Evolutionary conservation across 2,329 filamentous ascomycete genomes (phyloP), one percentile per base, ranked within the genome.

Genomic region (Mycosphaerella arachidis): DNA sequence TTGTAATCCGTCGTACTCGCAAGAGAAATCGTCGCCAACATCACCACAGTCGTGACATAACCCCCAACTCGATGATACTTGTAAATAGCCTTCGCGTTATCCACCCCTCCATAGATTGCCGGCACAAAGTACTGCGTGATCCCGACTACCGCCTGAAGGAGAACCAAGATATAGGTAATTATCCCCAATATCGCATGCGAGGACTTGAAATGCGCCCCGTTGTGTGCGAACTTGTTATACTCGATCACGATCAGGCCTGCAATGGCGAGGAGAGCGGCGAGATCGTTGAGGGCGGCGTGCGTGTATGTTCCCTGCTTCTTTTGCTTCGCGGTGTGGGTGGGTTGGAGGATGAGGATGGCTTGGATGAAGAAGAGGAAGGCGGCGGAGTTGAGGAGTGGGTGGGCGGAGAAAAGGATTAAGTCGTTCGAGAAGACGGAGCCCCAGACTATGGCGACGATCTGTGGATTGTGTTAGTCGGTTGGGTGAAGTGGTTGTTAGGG

Each of bases 61-160:
- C 93, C 94, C 24, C 81, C 82, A 56, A 83, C 77, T 31, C 93
- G 85, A 74, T 97, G 94, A 70, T 92, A 96, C 76, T 96, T 97
- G 82, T 93, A 97, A 46, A 96, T 74, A 27, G 81, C 81, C 81
- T 92, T 95, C 20, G 92, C 93, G 3, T 86, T 86, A 29, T 90
- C 86, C 63, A 88, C 86, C 58, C 90, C 86, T 5, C 92, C 92
- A 68, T 93, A 95, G 1, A 96, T 69, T 0, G 72, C 71, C 0
- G 92, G 92, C 2, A 84, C 79, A 60, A 86, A 91, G 79, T 88
- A 97, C 77, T 94, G 90, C 33, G 90, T 89, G 63, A 95, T 84
- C 16, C 94, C 93, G 31, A 96, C 83, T 0, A 88, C 53, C 48
- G 90, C 87, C 77, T 97, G 94, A 1, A 89, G 67, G 10, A 86